Conservation (phyloP, 495 filamentous ascomycete genomes). For the Daldinia loculata region DNA sequence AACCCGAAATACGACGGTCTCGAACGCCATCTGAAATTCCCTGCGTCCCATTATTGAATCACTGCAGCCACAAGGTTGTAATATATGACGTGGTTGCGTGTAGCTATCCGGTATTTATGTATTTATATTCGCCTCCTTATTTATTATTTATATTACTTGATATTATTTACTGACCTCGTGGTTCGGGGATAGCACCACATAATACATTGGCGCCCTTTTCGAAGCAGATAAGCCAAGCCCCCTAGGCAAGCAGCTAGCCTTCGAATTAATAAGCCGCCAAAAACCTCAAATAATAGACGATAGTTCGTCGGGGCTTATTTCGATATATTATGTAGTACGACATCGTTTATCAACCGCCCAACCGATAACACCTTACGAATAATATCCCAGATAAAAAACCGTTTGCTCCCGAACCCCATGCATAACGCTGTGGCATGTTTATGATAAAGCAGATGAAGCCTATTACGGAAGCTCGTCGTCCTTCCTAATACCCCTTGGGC, state of each 20-base stretch:
- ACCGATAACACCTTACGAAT: conserved; percentile 10
- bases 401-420: conserved; percentile 22
- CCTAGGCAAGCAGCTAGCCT: not conserved
- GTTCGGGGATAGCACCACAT: no score
- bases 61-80: not conserved
- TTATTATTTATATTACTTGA: no score
- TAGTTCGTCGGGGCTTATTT: not conserved
- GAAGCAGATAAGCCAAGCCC: not conserved
- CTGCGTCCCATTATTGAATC: not conserved
- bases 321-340: not conserved
- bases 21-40: not conserved
- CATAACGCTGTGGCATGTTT: conserved; percentile 17
- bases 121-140: not conserved
- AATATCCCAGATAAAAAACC: conserved; percentile 15
- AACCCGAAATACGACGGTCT: not conserved
- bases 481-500: conserved; percentile 35
- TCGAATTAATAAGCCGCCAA: not conserved
- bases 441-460: not conserved
- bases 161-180: no score
- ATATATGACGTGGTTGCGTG: not conserved
- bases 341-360: not conserved
- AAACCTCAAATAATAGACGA: not conserved
- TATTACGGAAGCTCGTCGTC: conserved; percentile 25
- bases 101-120: not conserved
- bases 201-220: not conserved